Conservation (phyloP, 768 basidiomycete genomes). For the Podaxis sp. region DNA sequence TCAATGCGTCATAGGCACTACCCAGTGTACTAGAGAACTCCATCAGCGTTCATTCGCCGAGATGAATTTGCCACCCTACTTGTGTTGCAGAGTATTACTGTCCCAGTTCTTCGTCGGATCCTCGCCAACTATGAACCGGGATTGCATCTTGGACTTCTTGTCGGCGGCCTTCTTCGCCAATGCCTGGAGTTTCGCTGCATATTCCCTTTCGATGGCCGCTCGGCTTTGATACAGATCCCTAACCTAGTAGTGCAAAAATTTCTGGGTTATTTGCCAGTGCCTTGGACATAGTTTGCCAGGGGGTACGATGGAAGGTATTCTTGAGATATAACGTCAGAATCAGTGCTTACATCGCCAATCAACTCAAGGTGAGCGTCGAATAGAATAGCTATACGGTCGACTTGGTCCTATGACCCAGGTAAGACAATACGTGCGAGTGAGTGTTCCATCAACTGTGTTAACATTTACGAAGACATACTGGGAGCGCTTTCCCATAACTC, state of each 20-base stretch:
- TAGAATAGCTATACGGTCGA: slow-evolving; percentile 56
- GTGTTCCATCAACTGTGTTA: background rate
- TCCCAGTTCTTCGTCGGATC: slow-evolving; percentile 66
- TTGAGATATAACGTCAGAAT: background rate
- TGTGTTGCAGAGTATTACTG: slow-evolving; percentile 50
- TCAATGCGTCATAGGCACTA: slow-evolving; percentile 66
- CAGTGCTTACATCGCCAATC: slow-evolving; percentile 55
- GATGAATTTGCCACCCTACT: slow-evolving; percentile 36
- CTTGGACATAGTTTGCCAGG: background rate
- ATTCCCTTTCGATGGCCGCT: slow-evolving; percentile 73
- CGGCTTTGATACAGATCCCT: slow-evolving; percentile 72
- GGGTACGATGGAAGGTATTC: background rate
- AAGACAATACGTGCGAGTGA: slow-evolving; percentile 7
- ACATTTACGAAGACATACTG: slow-evolving; percentile 35
- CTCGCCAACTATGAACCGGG: slow-evolving; percentile 58
- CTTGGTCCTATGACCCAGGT: slow-evolving; percentile 59
- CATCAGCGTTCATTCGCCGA: background rate
- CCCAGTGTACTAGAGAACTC: slow-evolving; percentile 59
- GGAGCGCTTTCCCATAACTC: slow-evolving; percentile 53
- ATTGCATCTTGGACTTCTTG: slow-evolving; percentile 62
- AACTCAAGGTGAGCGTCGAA: slow-evolving; percentile 68
- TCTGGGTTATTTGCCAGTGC: background rate
- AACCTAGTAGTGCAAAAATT: slow-evolving; percentile 41
- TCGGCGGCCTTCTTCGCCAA: slow-evolving; percentile 69
- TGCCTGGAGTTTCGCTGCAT: slow-evolving; percentile 67